Percentiles rank a stretch among this genome's conserved stretches.
These are phyloP conservation scores for Debaryomyces castellii DNA, from an alignment of 805 yeast genomes.

Conservation along the genomic window DNA sequence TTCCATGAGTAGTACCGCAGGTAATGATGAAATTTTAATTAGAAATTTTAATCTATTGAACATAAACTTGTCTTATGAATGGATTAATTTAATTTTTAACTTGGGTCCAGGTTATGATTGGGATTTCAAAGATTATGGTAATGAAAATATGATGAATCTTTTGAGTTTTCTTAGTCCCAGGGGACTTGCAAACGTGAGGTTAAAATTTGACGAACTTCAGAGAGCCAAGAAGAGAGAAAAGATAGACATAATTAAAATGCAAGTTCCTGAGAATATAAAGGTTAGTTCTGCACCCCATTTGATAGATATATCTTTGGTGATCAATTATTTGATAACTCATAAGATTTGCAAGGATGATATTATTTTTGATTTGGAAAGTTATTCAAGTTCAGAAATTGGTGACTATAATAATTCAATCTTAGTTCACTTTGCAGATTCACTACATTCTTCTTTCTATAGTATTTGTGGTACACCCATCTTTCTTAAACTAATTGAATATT, in stretches of 20 bases:
- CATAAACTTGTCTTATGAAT: constrained; percentile 40
- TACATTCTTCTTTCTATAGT: constrained; percentile 35
- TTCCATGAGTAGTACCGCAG: constrained; percentile 5
- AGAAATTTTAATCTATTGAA: constrained; percentile 42
- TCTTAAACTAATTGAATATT: constrained; percentile 46
- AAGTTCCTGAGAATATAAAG: not conserved
- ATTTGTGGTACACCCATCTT: constrained; percentile 54
- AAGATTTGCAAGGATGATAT: constrained; percentile 18
- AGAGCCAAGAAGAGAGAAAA: constrained; percentile 8
- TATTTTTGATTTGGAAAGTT: constrained; percentile 18
- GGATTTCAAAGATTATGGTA: constrained; percentile 37
- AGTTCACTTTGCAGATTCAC: constrained; percentile 24
- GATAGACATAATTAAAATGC: constrained; percentile 1
- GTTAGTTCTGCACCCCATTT: constrained; percentile 1
- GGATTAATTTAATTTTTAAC: constrained; percentile 49
- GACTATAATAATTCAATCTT: constrained; percentile 9
- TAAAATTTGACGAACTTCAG: constrained; percentile 31
- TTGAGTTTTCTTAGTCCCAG: constrained; percentile 39
- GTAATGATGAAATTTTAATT: constrained; percentile 28
- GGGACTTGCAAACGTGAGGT: constrained; percentile 34
- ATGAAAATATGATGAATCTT: constrained; percentile 37
- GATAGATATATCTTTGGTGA: constrained; percentile 14
- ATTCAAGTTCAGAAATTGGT: constrained; percentile 8
- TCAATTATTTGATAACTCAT: constrained; percentile 9
- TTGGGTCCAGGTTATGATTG: constrained; percentile 51